Evolutionary conservation across 345 rosid genomes (phyloP).

Genomic region (Carallia pectinifolia): DNA sequence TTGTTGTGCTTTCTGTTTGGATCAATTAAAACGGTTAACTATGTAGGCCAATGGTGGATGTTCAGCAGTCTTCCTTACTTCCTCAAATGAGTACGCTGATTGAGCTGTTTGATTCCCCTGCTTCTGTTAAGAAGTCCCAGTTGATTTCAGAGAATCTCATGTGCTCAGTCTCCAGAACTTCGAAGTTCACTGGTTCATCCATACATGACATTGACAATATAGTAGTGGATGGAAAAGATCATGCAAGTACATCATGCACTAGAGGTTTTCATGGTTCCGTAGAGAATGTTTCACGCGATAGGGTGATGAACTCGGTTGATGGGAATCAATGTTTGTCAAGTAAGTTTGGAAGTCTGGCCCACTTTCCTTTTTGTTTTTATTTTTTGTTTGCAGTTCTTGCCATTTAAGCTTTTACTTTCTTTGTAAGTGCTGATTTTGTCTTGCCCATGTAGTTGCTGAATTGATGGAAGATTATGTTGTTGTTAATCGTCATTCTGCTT

Average conservation of each 20-base stretch:
- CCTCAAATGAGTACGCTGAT: constrained; percentile 19
- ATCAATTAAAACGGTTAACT: constrained; percentile 4
- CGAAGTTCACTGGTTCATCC: constrained; percentile 28
- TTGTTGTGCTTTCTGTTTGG: constrained; percentile 1
- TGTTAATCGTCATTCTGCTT: constrained; percentile 51
- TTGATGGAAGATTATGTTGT: constrained; percentile 69
- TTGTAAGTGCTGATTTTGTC: constrained; percentile 21
- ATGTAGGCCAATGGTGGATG: constrained; percentile 43
- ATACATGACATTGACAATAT: constrained; percentile 26
- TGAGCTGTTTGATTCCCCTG: constrained; percentile 33
- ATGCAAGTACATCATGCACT: constrained; percentile 20
- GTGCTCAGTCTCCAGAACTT: constrained; percentile 15
- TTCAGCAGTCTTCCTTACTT: constrained; percentile 19
- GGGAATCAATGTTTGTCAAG: constrained; percentile 33
- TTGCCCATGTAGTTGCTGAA: constrained; percentile 43
- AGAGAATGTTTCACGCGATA: constrained; percentile 26
- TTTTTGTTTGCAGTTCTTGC: constrained; percentile 4
- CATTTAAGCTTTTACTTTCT: constrained; percentile 3
- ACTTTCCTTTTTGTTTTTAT: background rate
- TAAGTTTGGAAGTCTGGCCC: constrained; percentile 45
- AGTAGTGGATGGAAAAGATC: constrained; percentile 10
- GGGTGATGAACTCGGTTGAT: constrained; percentile 31
- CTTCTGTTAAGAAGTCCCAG: constrained; percentile 36
- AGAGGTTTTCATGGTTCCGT: constrained; percentile 17
- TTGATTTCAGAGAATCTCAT: constrained; percentile 17